Evolutionary conservation across 345 rosid genomes (phyloP).

Genomic region (Jatropha curcas): DNA sequence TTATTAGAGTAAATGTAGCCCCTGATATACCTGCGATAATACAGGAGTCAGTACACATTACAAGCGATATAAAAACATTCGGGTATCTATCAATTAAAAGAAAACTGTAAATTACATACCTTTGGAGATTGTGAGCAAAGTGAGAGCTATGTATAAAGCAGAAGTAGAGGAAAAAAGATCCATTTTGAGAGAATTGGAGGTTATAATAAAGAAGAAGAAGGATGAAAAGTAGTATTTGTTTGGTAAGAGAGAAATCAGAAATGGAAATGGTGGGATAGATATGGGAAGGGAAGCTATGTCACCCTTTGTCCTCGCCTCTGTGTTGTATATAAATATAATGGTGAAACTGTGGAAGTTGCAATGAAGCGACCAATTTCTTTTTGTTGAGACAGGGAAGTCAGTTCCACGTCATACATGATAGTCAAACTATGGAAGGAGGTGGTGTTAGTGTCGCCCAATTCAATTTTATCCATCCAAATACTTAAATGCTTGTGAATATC

Average conservation of each 20-base stretch:
- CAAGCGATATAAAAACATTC: background rate
- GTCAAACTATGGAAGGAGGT: background rate
- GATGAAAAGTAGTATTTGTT: background rate
- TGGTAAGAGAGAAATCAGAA: background rate
- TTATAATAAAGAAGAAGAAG: background rate
- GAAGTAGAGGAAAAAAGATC: slow-evolving; percentile 16
- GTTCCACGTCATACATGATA: background rate
- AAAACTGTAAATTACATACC: slow-evolving; percentile 23
- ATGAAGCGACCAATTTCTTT: no score
- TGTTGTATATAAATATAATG: no score
- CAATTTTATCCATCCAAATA: background rate
- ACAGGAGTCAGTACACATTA: background rate
- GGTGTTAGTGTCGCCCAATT: background rate
- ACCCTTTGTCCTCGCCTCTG: no score
- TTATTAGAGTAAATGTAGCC: slow-evolving; percentile 27
- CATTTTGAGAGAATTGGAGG: slow-evolving; percentile 21
- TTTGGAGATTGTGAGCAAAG: slow-evolving; percentile 32
- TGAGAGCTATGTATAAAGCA: slow-evolving; percentile 26
- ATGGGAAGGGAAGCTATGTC: background rate
- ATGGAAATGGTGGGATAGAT: background rate
- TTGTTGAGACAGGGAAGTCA: background rate
- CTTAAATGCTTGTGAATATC: no score
- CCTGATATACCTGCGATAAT: slow-evolving; percentile 17
- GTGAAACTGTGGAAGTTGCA: no score
- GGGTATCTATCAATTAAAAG: background rate